These are phyloP conservation scores for Moricandia moricandioides DNA, from an alignment of 345 rosid species.

Conservation along the genomic window DNA sequence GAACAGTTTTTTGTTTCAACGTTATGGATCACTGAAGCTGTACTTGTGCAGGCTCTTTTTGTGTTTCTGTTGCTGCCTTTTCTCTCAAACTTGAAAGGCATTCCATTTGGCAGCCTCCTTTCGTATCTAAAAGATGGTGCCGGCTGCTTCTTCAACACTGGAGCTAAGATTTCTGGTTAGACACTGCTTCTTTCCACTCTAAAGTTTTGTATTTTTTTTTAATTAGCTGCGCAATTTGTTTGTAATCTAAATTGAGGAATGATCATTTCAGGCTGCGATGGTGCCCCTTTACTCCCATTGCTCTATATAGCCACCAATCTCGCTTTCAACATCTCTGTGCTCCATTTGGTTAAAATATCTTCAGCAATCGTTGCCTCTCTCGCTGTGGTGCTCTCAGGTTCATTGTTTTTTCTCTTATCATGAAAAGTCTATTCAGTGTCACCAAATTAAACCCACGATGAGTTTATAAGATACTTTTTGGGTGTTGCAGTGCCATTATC, in stretches of 20 bases:
- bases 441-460: not conserved
- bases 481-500: slow-evolving; percentile 63
- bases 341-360: slow-evolving; percentile 67
- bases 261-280: slow-evolving; percentile 56
- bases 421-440: slow-evolving; percentile 4
- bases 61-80: slow-evolving; percentile 72
- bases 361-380: slow-evolving; percentile 76
- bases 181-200: not conserved
- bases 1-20: not conserved
- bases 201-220: not conserved
- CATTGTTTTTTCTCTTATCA: slow-evolving; percentile 18
- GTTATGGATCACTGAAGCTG: slow-evolving; percentile 6
- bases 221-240: not conserved
- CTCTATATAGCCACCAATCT: slow-evolving; percentile 64
- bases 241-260: slow-evolving; percentile 7
- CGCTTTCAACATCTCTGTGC: slow-evolving; percentile 73
- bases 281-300: slow-evolving; percentile 77
- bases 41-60: slow-evolving; percentile 67
- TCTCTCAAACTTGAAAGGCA: slow-evolving; percentile 79
- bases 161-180: slow-evolving; percentile 57
- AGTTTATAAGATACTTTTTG: not conserved
- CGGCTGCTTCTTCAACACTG: slow-evolving; percentile 71
- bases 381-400: slow-evolving; percentile 66
- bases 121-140: slow-evolving; percentile 69
- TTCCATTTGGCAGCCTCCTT: slow-evolving; percentile 66